Evolutionary conservation across 257 asterid species (phyloP).

Genomic region (Ligustrum vulgare): DNA sequence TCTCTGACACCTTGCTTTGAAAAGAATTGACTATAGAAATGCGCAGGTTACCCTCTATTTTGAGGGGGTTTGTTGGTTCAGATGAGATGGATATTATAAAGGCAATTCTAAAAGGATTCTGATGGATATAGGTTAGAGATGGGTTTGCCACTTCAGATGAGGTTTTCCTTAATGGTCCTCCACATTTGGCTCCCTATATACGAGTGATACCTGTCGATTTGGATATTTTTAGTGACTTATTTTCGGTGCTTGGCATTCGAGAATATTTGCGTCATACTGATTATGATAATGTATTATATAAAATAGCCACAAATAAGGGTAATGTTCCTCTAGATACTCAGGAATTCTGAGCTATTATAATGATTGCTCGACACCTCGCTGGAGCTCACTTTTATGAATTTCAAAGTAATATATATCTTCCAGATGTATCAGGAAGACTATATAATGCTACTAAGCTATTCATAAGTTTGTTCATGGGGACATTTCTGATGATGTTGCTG

Average conservation of each 20-base stretch:
- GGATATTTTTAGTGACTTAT: conserved; percentile 81
- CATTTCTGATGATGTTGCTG: too few relatives aligned
- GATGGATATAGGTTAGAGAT: conserved; percentile 99
- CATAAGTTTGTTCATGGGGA: too few relatives aligned
- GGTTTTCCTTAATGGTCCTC: conserved; percentile 92
- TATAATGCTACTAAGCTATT: too few relatives aligned
- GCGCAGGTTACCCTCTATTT: conserved; percentile 84
- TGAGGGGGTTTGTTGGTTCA: conserved; percentile 63
- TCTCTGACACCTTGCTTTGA: conserved; percentile 69
- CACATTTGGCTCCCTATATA: conserved; percentile 91
- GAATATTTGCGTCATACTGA: conserved; percentile 74
- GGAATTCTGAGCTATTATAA: conserved; percentile 78
- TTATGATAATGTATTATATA: conserved; percentile 68
- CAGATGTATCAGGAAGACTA: too few relatives aligned
- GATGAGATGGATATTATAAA: conserved; percentile 90
- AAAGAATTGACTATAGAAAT: conserved; percentile 85
- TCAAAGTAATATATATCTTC: too few relatives aligned
- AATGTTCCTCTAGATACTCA: conserved; percentile 64
- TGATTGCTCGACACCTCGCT: conserved; percentile 87
- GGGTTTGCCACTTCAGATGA: conserved; percentile 87
- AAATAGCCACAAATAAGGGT: conserved; percentile 77
- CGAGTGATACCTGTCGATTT: conserved; percentile 90
- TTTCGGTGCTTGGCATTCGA: conserved; percentile 80
- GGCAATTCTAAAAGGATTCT: conserved; percentile 87
- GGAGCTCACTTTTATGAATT: conserved; percentile 66